Conservation (phyloP, 2,329 filamentous ascomycete genomes). For the Paraphaeosphaeria sporulosa region DNA sequence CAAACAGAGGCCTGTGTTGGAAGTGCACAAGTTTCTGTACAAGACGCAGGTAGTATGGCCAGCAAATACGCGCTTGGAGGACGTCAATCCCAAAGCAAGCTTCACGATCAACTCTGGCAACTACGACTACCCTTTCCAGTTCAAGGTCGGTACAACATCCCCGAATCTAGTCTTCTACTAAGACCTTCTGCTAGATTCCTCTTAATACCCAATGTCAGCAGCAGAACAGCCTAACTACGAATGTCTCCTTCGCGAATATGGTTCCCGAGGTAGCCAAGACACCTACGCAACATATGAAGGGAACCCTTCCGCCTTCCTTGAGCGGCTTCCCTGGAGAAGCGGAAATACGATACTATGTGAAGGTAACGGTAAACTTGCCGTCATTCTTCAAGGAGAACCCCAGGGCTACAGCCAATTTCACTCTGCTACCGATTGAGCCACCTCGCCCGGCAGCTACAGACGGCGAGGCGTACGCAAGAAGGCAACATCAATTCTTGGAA, state of each 20-base stretch:
- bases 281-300: conserved; percentile 73
- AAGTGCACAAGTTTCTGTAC: conserved; percentile 73
- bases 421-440: conserved; percentile 91
- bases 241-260: conserved; percentile 54
- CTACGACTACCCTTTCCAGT: conserved; percentile 79
- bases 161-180: neutral
- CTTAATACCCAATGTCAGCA: conserved; percentile 75
- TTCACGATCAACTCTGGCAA: conserved; percentile 72
- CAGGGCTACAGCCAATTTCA: conserved; percentile 67
- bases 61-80: conserved; percentile 53
- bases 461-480: conserved; percentile 84
- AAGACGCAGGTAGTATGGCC: conserved; percentile 77
- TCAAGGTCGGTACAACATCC: conserved; percentile 66
- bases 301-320: conserved; percentile 86
- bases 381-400: conserved; percentile 91
- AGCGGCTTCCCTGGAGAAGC: conserved; percentile 87
- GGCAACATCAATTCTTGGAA: conserved; percentile 67
- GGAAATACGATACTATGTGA: conserved; percentile 92
- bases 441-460: conserved; percentile 72
- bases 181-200: conserved; percentile 47
- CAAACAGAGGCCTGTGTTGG: conserved; percentile 56
- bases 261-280: conserved; percentile 55
- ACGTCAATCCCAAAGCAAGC: conserved; percentile 52
- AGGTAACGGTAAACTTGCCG: conserved; percentile 91
- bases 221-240: conserved; percentile 48